Evolutionary conservation across 805 yeast genomes (phyloP), one percentile per base, ranked within the genome.

Genomic region (Wickerhamiella galacta): DNA sequence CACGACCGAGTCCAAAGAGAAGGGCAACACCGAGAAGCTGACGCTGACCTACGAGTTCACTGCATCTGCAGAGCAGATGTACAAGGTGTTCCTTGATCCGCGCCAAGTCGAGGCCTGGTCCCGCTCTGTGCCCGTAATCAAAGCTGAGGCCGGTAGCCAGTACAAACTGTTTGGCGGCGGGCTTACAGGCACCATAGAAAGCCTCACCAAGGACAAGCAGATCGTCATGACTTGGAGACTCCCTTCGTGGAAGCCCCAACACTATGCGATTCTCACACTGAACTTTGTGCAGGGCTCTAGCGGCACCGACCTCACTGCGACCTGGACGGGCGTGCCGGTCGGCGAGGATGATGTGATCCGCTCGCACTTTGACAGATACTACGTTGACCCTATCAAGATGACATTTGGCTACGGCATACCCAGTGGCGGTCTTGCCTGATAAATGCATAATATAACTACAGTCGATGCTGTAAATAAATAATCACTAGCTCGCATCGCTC

Each of bases 281-380:
- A 62, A 58, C 24, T 68, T 90, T 43, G 70, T 70, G 36, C 81
- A 81, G 51, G 90, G 87, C 19, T 66, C 70, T n/a, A 68, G 78
- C 28, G 95, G 83, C 46, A 90, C 98, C 3, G 72, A 67, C 37
- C 62, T 85, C 59, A 71, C 72, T 38, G 82, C 83, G 14, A 61
- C 65, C 28, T 82, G 87, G 70, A 62, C 70, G 12, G 95, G 95
- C 11, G 76, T 90, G 31, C 99, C 99, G 12, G 64, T 87, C 25
- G 99, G 96, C 10, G 92, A 90, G 52, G 96, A 90, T 90, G 92
- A 47, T 57, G 76, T 46, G 16, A 94, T 80, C 25, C 70, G 73
- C 48, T 68, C 64, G 25, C 90, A 87, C 55, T 87, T 90, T 50
- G 81, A 82, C 47, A 82, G 80, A 39, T 80, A 83, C 57, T 90